Conservation (phyloP, 2,329 filamentous ascomycete genomes). For the Fusarium bactridioides region DNA sequence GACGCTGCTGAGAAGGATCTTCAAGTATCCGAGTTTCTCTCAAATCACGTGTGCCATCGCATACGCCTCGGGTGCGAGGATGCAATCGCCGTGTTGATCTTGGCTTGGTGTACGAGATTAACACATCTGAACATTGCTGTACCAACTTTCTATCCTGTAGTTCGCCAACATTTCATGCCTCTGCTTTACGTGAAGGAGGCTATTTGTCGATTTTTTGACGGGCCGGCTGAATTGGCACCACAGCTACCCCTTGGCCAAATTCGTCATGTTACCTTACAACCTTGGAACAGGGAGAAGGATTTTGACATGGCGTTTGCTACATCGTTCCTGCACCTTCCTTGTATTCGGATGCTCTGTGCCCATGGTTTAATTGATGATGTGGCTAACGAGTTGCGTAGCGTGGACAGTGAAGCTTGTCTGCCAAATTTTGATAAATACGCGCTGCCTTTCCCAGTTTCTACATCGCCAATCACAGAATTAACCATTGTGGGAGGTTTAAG, state of each 20-base stretch:
- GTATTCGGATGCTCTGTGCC: not conserved
- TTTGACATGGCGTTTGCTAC: not conserved
- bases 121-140: not conserved
- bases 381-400: not conserved
- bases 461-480: not conserved
- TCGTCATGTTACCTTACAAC: not conserved
- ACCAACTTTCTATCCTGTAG: accelerated
- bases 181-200: not conserved
- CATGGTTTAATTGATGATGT: not conserved
- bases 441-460: not conserved
- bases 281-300: not conserved
- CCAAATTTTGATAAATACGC: too few relatives aligned
- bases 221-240: accelerated
- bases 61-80: not conserved
- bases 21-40: accelerated
- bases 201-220: not conserved
- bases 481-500: not conserved
- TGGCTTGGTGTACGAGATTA: not conserved
- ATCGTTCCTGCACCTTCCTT: not conserved
- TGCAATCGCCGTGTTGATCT: not conserved
- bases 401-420: too few relatives aligned
- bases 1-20: not conserved
- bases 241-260: not conserved
- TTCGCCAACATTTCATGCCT: not conserved
- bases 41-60: not conserved